Evolutionary conservation across 495 filamentous ascomycete genomes (phyloP), one percentile per base, ranked within the genome.

Genomic region (Paragyromitra xinjiangensis): DNA sequence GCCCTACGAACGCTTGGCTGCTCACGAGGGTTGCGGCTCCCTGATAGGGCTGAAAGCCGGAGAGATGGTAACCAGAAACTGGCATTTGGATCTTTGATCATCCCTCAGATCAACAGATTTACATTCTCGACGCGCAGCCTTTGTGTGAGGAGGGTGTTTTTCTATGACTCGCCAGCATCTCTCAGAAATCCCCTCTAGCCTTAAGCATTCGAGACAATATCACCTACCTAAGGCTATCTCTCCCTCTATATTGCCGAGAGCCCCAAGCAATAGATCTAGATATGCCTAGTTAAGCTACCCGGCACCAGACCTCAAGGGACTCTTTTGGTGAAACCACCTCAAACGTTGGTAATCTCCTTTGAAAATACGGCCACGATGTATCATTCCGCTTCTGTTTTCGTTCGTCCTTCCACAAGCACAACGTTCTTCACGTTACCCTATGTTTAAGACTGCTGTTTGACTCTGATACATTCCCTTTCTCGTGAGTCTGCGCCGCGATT

Each of bases 11-110:
- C 1, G 42, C 56, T 24, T 40, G 37, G 39, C 29, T 19, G 56
- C 56, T 24, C 51, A 39, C 37, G 40, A 59, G 29, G 40, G 82
- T 53, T 82, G 80, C 29, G 77, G 77, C 77, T 79, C 77, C 77
- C 77, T 67, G 66, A 79, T 79, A 79, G 77, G 77, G 77, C 77
- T 79, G 77, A 79, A 51, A 51, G 61, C 48, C 50, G 42, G 26
- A 40, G 34, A 56, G 61, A 63, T 63, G 69, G 44, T 16, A 63
- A 59, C 26, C 39, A 58, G 58, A 29, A 61, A 39, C 39, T 39
- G 14, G 37, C n/a, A 63, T 63, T 44, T 63, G 59, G 22, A 63
- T 40, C 59, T 62, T 63, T 63, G 55, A 55, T 69, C 53, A 26
- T 69, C 40, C 51, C 53, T 26, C 11, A 53, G 69, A 72, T 72